Evolutionary conservation across 148 eudicot genomes (phyloP).

Genomic region (Camellia granthamiana): DNA sequence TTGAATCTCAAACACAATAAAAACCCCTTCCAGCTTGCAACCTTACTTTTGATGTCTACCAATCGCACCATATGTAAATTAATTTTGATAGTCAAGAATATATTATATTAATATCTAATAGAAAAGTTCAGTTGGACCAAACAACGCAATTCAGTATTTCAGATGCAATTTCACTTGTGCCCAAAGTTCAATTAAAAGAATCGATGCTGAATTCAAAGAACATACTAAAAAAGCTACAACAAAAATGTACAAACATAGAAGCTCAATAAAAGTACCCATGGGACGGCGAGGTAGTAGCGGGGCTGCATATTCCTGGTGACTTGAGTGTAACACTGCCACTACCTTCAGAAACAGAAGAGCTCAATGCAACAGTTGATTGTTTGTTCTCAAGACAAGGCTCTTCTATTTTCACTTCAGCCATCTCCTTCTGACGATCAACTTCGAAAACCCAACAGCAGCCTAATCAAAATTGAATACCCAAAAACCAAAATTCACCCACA

Average conservation of each 20-base stretch:
- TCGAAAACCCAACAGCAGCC: conserved; percentile 20
- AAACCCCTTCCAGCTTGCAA: background rate
- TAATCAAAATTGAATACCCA: conserved; percentile 15
- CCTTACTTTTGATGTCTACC: background rate
- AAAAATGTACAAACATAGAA: background rate
- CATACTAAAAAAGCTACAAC: background rate
- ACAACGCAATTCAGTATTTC: background rate
- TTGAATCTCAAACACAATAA: background rate
- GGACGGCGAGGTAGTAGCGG: conserved; percentile 55
- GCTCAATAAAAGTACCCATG: conserved; percentile 50
- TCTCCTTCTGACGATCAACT: conserved; percentile 28
- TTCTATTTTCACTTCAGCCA: conserved; percentile 54
- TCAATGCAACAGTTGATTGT: conserved; percentile 67
- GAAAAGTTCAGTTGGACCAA: background rate
- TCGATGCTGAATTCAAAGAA: background rate
- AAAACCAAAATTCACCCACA: background rate
- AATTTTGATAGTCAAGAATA: background rate
- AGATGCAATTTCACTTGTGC: background rate
- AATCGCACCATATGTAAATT: conserved; percentile 2
- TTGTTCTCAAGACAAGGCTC: conserved; percentile 74
- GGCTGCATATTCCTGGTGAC: conserved; percentile 70
- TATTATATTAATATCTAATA: background rate
- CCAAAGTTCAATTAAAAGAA: background rate
- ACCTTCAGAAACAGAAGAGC: conserved; percentile 69
- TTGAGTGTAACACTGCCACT: conserved; percentile 62